Conservation (phyloP, 768 basidiomycete genomes). For the Suillus hirtellus region DNA sequence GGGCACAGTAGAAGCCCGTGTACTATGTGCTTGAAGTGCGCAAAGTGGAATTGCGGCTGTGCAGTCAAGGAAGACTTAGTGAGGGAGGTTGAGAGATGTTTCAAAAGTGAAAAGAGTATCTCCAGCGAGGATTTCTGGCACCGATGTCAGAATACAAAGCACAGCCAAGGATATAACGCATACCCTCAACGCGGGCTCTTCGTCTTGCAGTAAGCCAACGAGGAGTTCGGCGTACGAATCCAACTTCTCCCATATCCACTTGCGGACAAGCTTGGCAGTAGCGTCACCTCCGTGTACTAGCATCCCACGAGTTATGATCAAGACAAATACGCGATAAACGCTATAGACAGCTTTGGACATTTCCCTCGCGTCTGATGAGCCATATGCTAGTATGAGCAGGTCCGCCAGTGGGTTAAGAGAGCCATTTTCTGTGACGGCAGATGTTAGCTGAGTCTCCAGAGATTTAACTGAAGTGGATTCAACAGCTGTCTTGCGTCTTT, state of each 20-base stretch:
- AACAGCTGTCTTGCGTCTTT: conserved; percentile 47
- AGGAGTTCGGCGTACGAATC: conserved; percentile 71
- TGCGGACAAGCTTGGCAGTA: conserved; percentile 58
- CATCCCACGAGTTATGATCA: conserved; percentile 58
- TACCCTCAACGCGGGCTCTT: conserved; percentile 75
- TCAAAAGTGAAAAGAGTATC: conserved; percentile 75
- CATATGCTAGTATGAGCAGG: conserved; percentile 59
- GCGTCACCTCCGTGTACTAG: conserved; percentile 52
- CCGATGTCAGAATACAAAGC: conserved; percentile 8
- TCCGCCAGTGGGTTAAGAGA: conserved; percentile 82
- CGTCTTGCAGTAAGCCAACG: conserved; percentile 69
- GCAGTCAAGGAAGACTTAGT: conserved; percentile 42
- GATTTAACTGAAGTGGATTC: conserved; percentile 33
- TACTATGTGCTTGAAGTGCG: conserved; percentile 67
- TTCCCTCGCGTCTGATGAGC: conserved; percentile 50
- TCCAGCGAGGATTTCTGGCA: conserved; percentile 66
- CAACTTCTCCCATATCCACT: conserved; percentile 80
- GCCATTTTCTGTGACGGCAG: conserved; percentile 50
- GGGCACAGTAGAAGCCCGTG: conserved; percentile 63
- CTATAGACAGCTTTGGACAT: conserved; percentile 81
- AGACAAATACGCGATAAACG: conserved; percentile 74
- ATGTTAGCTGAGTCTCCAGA: conserved; percentile 57
- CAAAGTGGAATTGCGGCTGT: conserved; percentile 66
- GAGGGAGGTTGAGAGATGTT: conserved; percentile 70
- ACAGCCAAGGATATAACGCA: conserved; percentile 25